phyloP scores from a whole-genome alignment of 257 asterid genomes.

The Orobanche coerulescens region DNA sequence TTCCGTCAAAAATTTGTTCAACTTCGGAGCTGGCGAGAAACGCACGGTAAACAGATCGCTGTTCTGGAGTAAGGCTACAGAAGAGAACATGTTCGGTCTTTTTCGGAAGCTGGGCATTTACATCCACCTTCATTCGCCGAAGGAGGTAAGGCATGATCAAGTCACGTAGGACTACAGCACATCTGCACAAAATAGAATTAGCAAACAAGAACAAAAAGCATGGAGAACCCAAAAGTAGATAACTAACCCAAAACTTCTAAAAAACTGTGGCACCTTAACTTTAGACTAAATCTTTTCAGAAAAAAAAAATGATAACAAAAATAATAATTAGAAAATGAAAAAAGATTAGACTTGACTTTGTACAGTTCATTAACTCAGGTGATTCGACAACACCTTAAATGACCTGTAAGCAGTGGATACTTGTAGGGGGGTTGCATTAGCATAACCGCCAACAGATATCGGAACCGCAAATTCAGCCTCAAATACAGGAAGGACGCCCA shows the following conservation, averaged over 20 bases:
- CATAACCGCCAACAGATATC: conserved; percentile 96
- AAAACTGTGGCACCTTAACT: background rate
- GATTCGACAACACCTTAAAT: conserved; percentile 8
- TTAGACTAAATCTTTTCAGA: background rate
- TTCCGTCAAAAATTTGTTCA: conserved; percentile 85
- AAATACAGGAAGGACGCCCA: conserved; percentile 93
- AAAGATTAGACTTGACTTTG: no score
- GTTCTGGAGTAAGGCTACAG: conserved; percentile 85
- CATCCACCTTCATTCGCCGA: conserved; percentile 94
- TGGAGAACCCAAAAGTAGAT: conserved; percentile 6
- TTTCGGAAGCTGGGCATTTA: conserved; percentile 81
- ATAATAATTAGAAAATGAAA: no score
- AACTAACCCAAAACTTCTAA: background rate
- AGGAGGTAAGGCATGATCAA: conserved; percentile 98
- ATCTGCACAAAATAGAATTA: conserved; percentile 42
- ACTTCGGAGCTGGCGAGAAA: conserved; percentile 99
- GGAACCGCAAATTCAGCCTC: conserved; percentile 99
- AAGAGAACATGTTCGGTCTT: conserved; percentile 97
- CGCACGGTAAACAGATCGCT: conserved; percentile 85
- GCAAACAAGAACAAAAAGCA: conserved; percentile 3
- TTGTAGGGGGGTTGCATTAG: conserved; percentile 93
- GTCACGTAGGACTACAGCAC: conserved; percentile 96
- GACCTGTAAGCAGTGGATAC: conserved; percentile 99
- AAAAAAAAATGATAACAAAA: no score
- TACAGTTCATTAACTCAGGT: no score